These are phyloP conservation scores for Ophiostoma novo-ulmi DNA, from an alignment of 2,329 filamentous ascomycete genomes.

Conservation along the genomic window DNA sequence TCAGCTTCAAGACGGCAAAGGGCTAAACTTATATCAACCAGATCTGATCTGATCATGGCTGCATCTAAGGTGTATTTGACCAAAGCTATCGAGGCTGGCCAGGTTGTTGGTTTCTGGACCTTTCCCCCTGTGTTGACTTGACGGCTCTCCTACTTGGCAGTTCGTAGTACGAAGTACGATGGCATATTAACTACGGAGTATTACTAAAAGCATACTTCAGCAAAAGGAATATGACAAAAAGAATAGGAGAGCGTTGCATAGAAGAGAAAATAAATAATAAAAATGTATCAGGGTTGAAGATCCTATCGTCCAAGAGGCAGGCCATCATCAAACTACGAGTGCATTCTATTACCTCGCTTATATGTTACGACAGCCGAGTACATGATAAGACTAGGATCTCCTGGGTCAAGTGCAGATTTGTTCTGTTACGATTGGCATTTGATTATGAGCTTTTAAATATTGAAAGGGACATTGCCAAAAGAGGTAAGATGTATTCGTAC, in stretches of 20 bases:
- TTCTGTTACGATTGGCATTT: too few species aligned
- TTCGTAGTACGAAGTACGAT: not conserved
- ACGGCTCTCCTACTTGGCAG: not conserved
- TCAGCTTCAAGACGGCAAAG: not conserved
- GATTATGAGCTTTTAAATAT: too few species aligned
- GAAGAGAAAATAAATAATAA: not conserved
- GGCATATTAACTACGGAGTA: too few species aligned
- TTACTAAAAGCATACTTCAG: not conserved
- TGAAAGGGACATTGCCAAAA: too few species aligned
- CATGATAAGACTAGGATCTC: not conserved
- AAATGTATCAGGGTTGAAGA: not conserved
- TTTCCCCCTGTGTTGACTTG: not conserved
- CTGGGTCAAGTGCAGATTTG: too few species aligned
- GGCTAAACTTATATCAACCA: not conserved
- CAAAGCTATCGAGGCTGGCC: not conserved
- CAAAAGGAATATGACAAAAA: not conserved
- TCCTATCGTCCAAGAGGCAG: not conserved
- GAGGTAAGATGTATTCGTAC: too few species aligned
- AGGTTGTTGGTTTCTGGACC: too few species aligned
- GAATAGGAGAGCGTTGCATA: slow-evolving; percentile 2
- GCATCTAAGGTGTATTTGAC: not conserved
- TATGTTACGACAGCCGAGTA: not conserved
- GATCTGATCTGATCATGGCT: not conserved
- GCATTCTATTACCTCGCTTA: not conserved
- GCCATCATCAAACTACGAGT: not conserved